Percentiles rank a stretch among this genome's conserved stretches.
These are phyloP conservation scores for Blepharisma undulans DNA, from an alignment of 169 alveolate species.

Conservation along the genomic window DNA sequence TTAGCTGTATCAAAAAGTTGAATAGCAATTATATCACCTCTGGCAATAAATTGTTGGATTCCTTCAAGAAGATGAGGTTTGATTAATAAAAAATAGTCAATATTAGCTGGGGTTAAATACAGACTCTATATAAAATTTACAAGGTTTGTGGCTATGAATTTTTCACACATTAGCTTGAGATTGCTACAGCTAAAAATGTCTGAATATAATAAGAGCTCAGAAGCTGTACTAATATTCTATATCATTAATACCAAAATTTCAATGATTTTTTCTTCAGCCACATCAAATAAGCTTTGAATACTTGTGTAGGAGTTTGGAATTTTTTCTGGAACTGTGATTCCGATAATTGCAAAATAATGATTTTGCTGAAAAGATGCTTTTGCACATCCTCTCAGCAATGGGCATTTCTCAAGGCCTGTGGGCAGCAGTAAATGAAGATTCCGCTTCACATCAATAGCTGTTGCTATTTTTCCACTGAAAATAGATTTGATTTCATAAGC, in stretches of 20 bases:
- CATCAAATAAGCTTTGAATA: background rate
- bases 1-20: background rate
- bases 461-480: background rate
- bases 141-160: slow-evolving; percentile 5
- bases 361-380: background rate
- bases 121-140: background rate
- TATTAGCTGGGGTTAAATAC: background rate
- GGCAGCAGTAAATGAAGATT: background rate
- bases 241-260: background rate
- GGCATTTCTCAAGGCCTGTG: background rate
- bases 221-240: slow-evolving; percentile 9
- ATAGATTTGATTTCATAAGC: background rate
- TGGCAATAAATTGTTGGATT: background rate
- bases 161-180: background rate
- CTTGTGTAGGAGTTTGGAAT: background rate
- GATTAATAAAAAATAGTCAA: background rate
- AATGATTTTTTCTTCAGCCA: slow-evolving; percentile 1
- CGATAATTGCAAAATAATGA: background rate
- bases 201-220: background rate
- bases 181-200: background rate
- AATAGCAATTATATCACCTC: background rate
- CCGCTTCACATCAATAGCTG: background rate
- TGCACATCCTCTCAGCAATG: background rate
- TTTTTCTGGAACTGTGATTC: background rate
- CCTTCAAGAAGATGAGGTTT: background rate